These are phyloP conservation scores for Corrigiola litoralis DNA, from an alignment of 179 eudicot genomes.

Conservation along the genomic window DNA sequence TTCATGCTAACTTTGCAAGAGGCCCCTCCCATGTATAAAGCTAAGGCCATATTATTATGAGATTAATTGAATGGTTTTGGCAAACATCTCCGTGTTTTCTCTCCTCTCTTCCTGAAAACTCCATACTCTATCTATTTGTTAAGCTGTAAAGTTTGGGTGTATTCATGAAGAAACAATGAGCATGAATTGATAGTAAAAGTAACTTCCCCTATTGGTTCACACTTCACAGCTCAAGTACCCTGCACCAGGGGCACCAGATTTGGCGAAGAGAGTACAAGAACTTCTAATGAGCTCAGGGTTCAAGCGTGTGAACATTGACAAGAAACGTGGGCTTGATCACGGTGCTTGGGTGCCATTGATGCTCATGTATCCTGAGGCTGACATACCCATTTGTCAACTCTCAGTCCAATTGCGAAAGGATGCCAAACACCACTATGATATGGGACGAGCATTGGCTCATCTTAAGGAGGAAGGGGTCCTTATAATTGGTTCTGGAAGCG, in stretches of 20 bases:
- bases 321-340: constrained; percentile 76
- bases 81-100: too few relatives aligned
- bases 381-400: constrained; percentile 72
- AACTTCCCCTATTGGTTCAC: neutral
- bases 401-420: constrained; percentile 49
- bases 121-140: too few relatives aligned
- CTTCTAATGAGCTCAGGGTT: constrained; percentile 45
- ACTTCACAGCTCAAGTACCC: constrained; percentile 72
- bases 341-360: constrained; percentile 83
- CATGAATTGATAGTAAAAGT: too few relatives aligned
- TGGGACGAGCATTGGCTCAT: constrained; percentile 60
- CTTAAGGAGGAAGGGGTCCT: constrained; percentile 70
- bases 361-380: constrained; percentile 79
- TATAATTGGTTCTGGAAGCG: constrained; percentile 66
- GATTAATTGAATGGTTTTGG: too few relatives aligned
- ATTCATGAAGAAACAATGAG: neutral
- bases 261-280: constrained; percentile 55
- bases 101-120: too few relatives aligned
- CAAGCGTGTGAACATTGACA: constrained; percentile 40
- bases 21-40: too few relatives aligned
- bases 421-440: constrained; percentile 50
- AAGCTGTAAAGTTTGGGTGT: neutral
- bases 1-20: too few relatives aligned
- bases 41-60: too few relatives aligned
- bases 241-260: constrained; percentile 68